Percentiles rank a stretch among this genome's conserved stretches.
Conservation (phyloP, 805 yeast genomes). For the Candida maesae region DNA sequence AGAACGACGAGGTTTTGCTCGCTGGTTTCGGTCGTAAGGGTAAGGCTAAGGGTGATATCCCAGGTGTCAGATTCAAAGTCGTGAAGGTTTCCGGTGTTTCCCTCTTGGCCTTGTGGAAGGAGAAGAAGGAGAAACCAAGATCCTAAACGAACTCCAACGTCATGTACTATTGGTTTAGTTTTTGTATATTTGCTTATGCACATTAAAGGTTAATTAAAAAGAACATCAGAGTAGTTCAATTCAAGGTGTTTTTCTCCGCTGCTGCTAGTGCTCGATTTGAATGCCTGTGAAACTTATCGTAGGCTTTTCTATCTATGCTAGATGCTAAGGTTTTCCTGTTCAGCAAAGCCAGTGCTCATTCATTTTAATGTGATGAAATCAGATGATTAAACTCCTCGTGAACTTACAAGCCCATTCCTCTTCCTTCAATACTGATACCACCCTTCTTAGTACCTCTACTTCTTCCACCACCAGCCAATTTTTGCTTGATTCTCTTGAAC, state of each 20-base stretch:
- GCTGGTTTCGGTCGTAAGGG: conserved; percentile 99
- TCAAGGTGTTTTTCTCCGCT: too few relatives aligned
- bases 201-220: conserved; percentile 21
- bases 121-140: conserved; percentile 99
- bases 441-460: conserved; percentile 42
- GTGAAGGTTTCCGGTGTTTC: conserved; percentile 99
- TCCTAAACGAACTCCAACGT: conserved; percentile 51
- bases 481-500: conserved; percentile 66
- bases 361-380: too few relatives aligned
- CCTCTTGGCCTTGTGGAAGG: conserved; percentile 99
- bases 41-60: conserved; percentile 99
- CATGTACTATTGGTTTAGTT: conserved; percentile 13
- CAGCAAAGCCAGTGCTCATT: too few relatives aligned
- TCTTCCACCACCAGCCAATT: conserved; percentile 28
- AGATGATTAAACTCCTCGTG: too few relatives aligned
- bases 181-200: conserved; percentile 29
- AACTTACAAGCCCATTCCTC: too few relatives aligned
- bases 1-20: conserved; percentile 98
- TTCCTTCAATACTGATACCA: conserved; percentile 69
- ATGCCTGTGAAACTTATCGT: too few relatives aligned
- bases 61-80: conserved; percentile 99
- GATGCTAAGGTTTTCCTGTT: too few relatives aligned
- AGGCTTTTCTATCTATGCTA: too few relatives aligned
- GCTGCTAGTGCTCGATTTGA: too few relatives aligned
- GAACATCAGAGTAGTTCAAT: too few relatives aligned